Evolutionary conservation across 345 rosid genomes (phyloP).

Genomic region (Toxicodendron radicans): DNA sequence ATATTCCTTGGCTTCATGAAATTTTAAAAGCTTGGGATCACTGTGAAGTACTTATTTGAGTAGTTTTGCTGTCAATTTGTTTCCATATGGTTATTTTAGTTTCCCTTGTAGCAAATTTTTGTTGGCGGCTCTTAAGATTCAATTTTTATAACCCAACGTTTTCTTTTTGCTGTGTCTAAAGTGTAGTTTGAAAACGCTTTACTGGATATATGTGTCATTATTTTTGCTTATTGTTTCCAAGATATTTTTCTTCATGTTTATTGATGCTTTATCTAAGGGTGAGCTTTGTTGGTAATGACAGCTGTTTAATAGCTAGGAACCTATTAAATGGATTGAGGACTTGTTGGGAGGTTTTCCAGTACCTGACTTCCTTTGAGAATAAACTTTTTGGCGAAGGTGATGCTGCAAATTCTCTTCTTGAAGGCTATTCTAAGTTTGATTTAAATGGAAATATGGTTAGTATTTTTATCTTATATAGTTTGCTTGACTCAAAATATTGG

Average conservation of each 20-base stretch:
- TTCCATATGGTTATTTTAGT: neutral
- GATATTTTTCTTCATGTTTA: slow-evolving; percentile 3
- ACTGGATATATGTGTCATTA: neutral
- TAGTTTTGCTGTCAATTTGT: neutral
- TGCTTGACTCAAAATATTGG: neutral
- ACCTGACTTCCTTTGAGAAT: slow-evolving; percentile 73
- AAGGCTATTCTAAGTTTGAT: slow-evolving; percentile 84
- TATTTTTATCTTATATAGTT: slow-evolving; percentile 9
- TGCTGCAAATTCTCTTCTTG: slow-evolving; percentile 61
- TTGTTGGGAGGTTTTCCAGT: slow-evolving; percentile 86
- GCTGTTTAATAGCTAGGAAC: slow-evolving; percentile 93
- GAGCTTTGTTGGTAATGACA: slow-evolving; percentile 34
- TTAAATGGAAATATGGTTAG: slow-evolving; percentile 72
- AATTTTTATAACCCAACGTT: too few relatives aligned
- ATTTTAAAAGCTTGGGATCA: neutral
- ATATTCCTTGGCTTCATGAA: neutral
- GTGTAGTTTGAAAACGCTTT: neutral
- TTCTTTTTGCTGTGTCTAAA: neutral
- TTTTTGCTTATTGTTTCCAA: neutral
- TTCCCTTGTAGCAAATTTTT: neutral
- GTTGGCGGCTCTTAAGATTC: slow-evolving; percentile 4
- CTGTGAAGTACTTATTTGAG: neutral
- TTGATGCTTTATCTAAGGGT: slow-evolving; percentile 18
- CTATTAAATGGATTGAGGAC: slow-evolving; percentile 89
- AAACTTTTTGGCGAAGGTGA: slow-evolving; percentile 59